Evolutionary conservation across 345 rosid species (phyloP), one percentile per base, ranked within the genome.

Genomic region (Sisymbrium altissimum): DNA sequence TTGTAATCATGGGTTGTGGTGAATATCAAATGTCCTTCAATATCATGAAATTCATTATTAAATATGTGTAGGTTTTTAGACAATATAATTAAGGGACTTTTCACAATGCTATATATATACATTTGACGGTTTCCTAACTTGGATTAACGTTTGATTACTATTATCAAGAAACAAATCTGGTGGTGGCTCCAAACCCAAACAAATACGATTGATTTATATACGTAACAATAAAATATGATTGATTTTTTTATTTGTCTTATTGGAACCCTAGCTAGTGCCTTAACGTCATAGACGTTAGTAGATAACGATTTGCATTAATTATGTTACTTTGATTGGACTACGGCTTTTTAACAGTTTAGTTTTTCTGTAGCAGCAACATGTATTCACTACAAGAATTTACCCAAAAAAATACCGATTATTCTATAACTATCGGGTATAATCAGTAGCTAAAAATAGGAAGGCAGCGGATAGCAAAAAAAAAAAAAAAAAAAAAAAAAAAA

Each of bases 201-300:
- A 67, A 66, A 67, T 53, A 10, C 12, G 23, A 53, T 53, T 53
- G 9, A 54, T 54, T 68, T 25, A 39, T 44, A 33, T 67, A 49
- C 41, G n/a, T 55, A 36, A 36, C 4, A 3, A 58, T 36, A 25
- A 27, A 66, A 66, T 36, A 13, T 50, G 36, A 25, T 13, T 14
- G 13, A n/a, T 66, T 18, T 19, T 23, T 18, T 60, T 48, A 21
- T 27, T 45, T 59, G 48, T 59, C 67, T 46, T 60, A 59, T 21
- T 59, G 58, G 48, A 71, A 46, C 75, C 67, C 19, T 48, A 59
- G 66, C 74, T 45, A 45, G 66, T 33, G 67, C 45, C n/a, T 23
- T 9, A 48, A 48, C 54, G 27, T 48, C 27, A 46, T 60, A n/a
- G 55, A 60, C n/a, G 44, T 46, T 65, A 35, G 38, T 15, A 44